phyloP scores from a whole-genome alignment of 2,329 filamentous ascomycete genomes.

The Xylaria sp. region DNA sequence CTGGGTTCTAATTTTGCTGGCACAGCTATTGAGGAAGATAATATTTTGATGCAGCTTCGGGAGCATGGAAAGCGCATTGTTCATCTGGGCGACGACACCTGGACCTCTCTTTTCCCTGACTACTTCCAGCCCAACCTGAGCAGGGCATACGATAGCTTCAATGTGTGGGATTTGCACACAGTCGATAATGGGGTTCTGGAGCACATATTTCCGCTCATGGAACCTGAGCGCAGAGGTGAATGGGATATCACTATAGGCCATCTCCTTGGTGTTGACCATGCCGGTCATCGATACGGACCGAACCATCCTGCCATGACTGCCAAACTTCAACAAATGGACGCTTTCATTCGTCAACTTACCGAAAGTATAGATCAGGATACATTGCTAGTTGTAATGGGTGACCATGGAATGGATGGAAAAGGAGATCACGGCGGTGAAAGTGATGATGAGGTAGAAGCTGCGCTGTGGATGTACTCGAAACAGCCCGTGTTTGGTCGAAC shows the following conservation, averaged over 20 bases:
- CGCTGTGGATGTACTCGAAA: constrained; percentile 98
- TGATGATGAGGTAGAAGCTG: constrained; percentile 92
- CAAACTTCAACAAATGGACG: constrained; percentile 92
- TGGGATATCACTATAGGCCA: constrained; percentile 98
- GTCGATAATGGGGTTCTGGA: constrained; percentile 95
- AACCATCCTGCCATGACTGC: constrained; percentile 90
- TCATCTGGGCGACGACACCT: constrained; percentile 97
- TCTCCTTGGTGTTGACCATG: constrained; percentile 94
- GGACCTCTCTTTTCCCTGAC: constrained; percentile 91
- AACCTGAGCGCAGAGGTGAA: constrained; percentile 68
- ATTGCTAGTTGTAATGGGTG: constrained; percentile 94
- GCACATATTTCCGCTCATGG: constrained; percentile 86
- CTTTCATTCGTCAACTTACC: constrained; percentile 77
- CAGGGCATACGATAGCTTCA: constrained; percentile 93
- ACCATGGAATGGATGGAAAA: constrained; percentile 98
- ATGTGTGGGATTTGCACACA: constrained; percentile 97
- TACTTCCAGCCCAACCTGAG: constrained; percentile 91
- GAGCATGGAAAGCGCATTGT: constrained; percentile 78
- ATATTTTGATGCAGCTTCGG: constrained; percentile 74
- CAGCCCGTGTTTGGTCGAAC: constrained; percentile 84
- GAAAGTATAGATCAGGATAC: constrained; percentile 83
- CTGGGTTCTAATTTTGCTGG: constrained; percentile 95
- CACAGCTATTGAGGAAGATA: constrained; percentile 93
- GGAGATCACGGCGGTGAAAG: constrained; percentile 99
- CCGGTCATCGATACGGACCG: constrained; percentile 94